Percentiles rank a stretch among this genome's conserved stretches.
Evolutionary conservation across 2,329 filamentous ascomycete genomes (phyloP).

Genomic region (Claviceps africana): DNA sequence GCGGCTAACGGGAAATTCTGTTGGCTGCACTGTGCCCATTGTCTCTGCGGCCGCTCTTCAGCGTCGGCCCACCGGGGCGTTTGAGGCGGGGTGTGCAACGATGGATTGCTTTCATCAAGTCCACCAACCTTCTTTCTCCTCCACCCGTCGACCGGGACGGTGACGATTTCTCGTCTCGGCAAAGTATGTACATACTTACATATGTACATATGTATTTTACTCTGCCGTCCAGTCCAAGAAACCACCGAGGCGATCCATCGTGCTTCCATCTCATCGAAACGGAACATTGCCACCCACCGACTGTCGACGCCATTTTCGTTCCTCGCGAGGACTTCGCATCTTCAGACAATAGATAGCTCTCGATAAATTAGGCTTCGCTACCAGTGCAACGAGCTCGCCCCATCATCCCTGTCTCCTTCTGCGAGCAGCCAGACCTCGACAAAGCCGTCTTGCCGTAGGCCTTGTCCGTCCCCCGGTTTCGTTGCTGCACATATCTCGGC

Average conservation of each 20-base stretch:
- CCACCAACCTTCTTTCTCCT: neutral
- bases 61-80: neutral
- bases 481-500: neutral
- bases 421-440: neutral
- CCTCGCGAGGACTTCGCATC: neutral
- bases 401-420: conserved; percentile 1
- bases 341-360: neutral
- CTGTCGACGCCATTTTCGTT: neutral
- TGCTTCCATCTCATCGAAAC: neutral
- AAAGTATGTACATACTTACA: too few relatives aligned
- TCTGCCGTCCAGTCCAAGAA: neutral
- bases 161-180: neutral
- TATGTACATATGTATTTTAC: too few relatives aligned
- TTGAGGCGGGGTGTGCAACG: neutral
- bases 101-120: neutral
- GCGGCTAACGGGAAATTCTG: neutral
- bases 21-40: neutral
- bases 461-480: neutral
- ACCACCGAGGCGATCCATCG: neutral
- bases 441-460: neutral
- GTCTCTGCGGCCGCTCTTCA: neutral
- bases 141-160: neutral
- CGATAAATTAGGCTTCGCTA: conserved; percentile 1
- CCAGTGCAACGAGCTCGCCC: neutral
- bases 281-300: neutral